phyloP scores from a whole-genome alignment of 306 rosid genomes.

The Senna tora region DNA sequence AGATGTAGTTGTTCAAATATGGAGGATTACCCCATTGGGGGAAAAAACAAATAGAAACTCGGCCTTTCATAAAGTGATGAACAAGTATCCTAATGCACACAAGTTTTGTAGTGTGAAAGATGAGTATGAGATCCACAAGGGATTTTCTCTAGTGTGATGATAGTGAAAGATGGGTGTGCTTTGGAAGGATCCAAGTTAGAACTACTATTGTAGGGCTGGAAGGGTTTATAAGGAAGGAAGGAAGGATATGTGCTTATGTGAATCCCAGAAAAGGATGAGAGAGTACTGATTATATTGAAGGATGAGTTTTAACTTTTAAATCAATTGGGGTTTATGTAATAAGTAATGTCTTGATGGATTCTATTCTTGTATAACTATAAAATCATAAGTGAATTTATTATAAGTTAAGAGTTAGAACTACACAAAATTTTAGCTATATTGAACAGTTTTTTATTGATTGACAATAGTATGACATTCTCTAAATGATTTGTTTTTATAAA shows the following conservation, averaged over 20 bases:
- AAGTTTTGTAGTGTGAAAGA: conserved; percentile 50
- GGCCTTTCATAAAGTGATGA: conserved; percentile 50
- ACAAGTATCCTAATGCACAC: conserved; percentile 40
- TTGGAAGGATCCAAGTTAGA: conserved; percentile 65
- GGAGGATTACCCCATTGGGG: conserved; percentile 72
- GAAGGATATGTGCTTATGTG: conserved; percentile 50
- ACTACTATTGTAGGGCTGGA: conserved; percentile 56
- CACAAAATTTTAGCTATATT: too few species aligned
- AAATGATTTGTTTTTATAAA: too few species aligned
- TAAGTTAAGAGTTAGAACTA: too few species aligned
- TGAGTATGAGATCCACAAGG: conserved; percentile 50
- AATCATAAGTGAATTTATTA: too few species aligned
- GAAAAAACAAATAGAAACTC: conserved; percentile 61
- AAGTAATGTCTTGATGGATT: too few species aligned
- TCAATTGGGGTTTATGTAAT: too few species aligned
- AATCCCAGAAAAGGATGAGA: too few species aligned
- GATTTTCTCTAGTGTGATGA: conserved; percentile 51
- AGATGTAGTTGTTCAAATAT: conserved; percentile 56
- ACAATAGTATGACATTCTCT: too few species aligned
- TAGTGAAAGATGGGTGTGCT: conserved; percentile 61
- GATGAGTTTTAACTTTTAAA: background rate
- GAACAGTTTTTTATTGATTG: too few species aligned
- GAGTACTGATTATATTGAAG: background rate
- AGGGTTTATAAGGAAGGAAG: conserved; percentile 51
- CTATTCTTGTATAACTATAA: too few species aligned